A percentile compares a stretch with the other conserved stretches of the same genome.
phyloP scores from a whole-genome alignment of 2,329 filamentous ascomycete genomes.

The Penicillium sp. region DNA sequence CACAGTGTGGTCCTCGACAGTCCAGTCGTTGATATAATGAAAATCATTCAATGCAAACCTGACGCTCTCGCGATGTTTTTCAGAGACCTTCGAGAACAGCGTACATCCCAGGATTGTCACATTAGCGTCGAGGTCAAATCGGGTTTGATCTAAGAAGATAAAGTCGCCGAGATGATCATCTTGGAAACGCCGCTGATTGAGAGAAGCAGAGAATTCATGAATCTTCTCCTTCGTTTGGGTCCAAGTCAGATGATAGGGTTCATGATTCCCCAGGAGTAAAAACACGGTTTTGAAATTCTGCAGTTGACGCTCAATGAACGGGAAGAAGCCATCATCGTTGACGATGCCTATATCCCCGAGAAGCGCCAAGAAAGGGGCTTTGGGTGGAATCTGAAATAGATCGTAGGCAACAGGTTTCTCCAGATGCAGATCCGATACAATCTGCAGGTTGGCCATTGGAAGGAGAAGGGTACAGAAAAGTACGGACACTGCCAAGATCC shows the following conservation, averaged over 20 bases:
- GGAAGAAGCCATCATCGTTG: conserved; percentile 45
- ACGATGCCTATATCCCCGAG: conserved; percentile 58
- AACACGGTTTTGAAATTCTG: conserved; percentile 51
- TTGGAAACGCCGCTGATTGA: conserved; percentile 14
- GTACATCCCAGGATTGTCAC: conserved; percentile 49
- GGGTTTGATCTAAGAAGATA: conserved; percentile 42
- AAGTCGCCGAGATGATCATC: conserved; percentile 32
- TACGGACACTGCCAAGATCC: not conserved
- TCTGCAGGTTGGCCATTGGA: conserved; percentile 38
- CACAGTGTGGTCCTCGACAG: conserved; percentile 30
- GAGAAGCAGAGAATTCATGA: conserved; percentile 23
- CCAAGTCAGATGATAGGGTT: conserved; percentile 48
- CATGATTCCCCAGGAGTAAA: conserved; percentile 58
- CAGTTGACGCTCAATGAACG: conserved; percentile 53
- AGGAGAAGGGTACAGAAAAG: not conserved
- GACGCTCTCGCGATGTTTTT: conserved; percentile 39
- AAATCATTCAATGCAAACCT: conserved; percentile 54
- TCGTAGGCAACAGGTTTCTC: conserved; percentile 54
- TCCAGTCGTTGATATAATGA: conserved; percentile 44
- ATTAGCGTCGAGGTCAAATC: conserved; percentile 38
- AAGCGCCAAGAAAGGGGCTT: conserved; percentile 54
- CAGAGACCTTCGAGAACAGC: conserved; percentile 51
- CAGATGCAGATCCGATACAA: conserved; percentile 61
- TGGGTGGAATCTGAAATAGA: conserved; percentile 49
- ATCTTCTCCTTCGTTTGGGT: conserved; percentile 21